phyloP scores from a whole-genome alignment of 495 filamentous ascomycete genomes.

The Penicillium dipodomyicola region DNA sequence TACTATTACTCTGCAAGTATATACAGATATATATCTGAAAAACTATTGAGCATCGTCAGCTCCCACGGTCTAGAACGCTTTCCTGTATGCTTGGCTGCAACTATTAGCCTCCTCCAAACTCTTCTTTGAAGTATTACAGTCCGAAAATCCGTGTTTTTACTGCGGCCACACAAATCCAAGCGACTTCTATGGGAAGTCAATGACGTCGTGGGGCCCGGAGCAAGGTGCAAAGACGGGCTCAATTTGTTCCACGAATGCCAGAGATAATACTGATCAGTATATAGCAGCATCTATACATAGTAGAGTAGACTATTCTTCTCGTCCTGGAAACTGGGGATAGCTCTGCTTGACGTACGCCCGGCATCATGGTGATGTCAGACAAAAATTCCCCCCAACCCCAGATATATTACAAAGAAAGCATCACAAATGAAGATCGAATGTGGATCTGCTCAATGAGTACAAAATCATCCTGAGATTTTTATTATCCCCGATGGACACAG shows the following conservation, averaged over 20 bases:
- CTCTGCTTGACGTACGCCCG: neutral
- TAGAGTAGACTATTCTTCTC: neutral
- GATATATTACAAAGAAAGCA: neutral
- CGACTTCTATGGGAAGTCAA: too few relatives aligned
- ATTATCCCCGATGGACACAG: neutral
- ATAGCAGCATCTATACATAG: neutral
- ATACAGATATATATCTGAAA: neutral
- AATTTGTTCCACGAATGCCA: too few relatives aligned
- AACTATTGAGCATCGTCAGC: neutral
- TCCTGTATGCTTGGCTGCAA: too few relatives aligned
- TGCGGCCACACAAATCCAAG: too few relatives aligned
- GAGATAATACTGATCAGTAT: neutral
- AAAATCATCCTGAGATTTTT: neutral
- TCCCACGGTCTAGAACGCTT: too few relatives aligned
- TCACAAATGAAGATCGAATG: neutral
- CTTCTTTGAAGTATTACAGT: too few relatives aligned
- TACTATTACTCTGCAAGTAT: neutral
- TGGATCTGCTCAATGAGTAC: neutral
- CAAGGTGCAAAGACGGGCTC: too few relatives aligned
- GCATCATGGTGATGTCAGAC: slow-evolving; percentile 6
- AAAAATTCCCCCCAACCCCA: neutral
- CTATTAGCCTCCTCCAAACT: too few relatives aligned
- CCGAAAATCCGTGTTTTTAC: too few relatives aligned
- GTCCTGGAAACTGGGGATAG: neutral
- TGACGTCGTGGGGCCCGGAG: too few relatives aligned